Evolutionary conservation across 768 basidiomycete genomes (phyloP).

Genomic region (Boletales sp.): DNA sequence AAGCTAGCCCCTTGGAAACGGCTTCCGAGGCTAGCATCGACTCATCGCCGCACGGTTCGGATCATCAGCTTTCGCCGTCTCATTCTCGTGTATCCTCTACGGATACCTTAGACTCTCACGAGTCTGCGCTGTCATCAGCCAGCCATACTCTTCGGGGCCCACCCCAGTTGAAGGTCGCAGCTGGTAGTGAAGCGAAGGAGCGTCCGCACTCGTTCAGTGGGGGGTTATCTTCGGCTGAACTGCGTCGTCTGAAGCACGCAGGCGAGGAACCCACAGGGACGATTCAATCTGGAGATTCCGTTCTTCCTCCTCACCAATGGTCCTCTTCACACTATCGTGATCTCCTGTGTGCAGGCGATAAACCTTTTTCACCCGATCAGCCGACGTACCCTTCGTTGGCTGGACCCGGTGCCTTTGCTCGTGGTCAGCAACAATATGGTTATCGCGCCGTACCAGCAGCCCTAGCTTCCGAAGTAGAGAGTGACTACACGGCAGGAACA

Average conservation of each 20-base stretch:
- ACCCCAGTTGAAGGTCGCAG: slow-evolving; percentile 50
- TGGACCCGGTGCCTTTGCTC: slow-evolving; percentile 43
- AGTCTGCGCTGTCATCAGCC: slow-evolving; percentile 47
- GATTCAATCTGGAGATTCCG: slow-evolving; percentile 34
- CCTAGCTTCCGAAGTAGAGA: slow-evolving; percentile 23
- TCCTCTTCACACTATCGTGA: slow-evolving; percentile 49
- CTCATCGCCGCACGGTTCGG: slow-evolving; percentile 68
- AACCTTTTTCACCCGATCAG: slow-evolving; percentile 43
- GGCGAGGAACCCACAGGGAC: slow-evolving; percentile 41
- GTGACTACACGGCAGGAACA: slow-evolving; percentile 58
- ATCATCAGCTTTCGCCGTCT: slow-evolving; percentile 61
- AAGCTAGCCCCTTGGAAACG: slow-evolving; percentile 70
- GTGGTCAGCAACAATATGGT: slow-evolving; percentile 51
- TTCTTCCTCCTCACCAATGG: slow-evolving; percentile 47
- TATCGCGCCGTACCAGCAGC: slow-evolving; percentile 42
- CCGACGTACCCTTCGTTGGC: slow-evolving; percentile 67
- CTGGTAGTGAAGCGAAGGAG: slow-evolving; percentile 60
- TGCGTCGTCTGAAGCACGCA: slow-evolving; percentile 71
- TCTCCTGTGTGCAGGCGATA: slow-evolving; percentile 34
- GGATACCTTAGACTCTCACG: slow-evolving; percentile 64
- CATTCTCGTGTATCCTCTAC: slow-evolving; percentile 85
- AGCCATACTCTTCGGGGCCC: slow-evolving; percentile 57
- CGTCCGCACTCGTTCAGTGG: slow-evolving; percentile 82
- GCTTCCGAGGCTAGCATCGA: slow-evolving; percentile 68
- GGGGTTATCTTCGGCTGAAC: slow-evolving; percentile 67